Conservation (phyloP, 2,329 filamentous ascomycete genomes). For the Aureobasidium musti region DNA sequence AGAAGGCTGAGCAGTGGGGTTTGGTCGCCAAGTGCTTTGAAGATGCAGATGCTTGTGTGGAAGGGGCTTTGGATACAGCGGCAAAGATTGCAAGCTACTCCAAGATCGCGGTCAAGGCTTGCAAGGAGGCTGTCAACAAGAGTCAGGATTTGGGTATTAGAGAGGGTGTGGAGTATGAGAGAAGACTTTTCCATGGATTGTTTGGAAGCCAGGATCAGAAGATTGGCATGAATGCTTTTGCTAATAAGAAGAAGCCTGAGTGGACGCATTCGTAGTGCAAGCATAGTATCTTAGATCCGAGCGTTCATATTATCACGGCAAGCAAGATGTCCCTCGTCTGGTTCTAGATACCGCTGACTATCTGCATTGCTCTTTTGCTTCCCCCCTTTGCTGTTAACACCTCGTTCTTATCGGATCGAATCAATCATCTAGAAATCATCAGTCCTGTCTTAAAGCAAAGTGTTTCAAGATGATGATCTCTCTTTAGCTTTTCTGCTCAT, state of each 20-base stretch:
- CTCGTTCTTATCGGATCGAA: too few relatives aligned
- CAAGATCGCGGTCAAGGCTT: constrained; percentile 81
- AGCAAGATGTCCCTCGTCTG: too few relatives aligned
- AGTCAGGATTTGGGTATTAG: constrained; percentile 85
- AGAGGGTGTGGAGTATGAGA: constrained; percentile 93
- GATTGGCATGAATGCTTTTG: constrained; percentile 93
- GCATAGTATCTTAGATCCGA: too few relatives aligned
- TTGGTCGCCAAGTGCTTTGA: constrained; percentile 81
- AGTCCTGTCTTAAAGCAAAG: too few relatives aligned
- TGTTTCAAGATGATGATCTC: too few relatives aligned
- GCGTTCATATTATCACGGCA: too few relatives aligned
- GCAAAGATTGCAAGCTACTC: constrained; percentile 87
- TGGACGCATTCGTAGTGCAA: constrained; percentile 84
- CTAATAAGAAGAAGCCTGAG: constrained; percentile 88
- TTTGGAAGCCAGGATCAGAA: constrained; percentile 98
- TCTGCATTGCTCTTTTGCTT: too few relatives aligned
- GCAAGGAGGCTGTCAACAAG: constrained; percentile 99
- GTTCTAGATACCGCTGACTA: too few relatives aligned
- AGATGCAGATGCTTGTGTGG: constrained; percentile 77
- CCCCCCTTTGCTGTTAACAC: too few relatives aligned
- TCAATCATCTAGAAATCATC: too few relatives aligned
- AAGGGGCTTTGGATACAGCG: constrained; percentile 77
- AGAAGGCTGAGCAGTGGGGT: constrained; percentile 86
- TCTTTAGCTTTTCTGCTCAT: neutral
- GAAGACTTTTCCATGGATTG: constrained; percentile 85